Conservation (phyloP, 805 yeast genomes). For the Zygosaccharomyces pseudorouxii region DNA sequence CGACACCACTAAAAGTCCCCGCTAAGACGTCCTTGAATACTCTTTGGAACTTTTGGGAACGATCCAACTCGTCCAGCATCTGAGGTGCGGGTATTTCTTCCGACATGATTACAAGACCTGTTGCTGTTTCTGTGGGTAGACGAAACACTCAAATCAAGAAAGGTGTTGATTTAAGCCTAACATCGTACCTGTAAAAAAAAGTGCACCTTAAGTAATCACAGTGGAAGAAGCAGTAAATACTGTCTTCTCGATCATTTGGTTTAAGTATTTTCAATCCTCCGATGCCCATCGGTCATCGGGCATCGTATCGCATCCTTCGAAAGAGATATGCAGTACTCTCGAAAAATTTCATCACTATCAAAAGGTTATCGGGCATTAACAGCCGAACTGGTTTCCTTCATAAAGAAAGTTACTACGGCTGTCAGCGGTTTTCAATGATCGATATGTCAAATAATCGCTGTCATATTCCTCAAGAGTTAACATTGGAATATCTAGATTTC, state of each 20-base stretch:
- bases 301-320: not conserved
- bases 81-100: constrained; percentile 20
- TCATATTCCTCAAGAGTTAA: not conserved
- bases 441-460: not conserved
- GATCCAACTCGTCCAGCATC: constrained; percentile 15
- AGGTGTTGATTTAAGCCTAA: not conserved
- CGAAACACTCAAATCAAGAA: not conserved
- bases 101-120: constrained; percentile 12
- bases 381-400: constrained; percentile 1
- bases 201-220: not conserved
- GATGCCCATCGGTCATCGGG: constrained; percentile 1
- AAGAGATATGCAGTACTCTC: not conserved
- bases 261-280: constrained; percentile 1
- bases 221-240: not conserved
- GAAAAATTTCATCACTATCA: constrained; percentile 1
- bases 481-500: not conserved
- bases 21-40: constrained; percentile 78
- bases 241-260: not conserved
- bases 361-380: constrained; percentile 1
- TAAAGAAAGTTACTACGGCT: not conserved
- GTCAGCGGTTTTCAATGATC: not conserved
- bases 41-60: constrained; percentile 8
- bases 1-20: constrained; percentile 93
- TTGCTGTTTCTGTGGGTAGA: not conserved
- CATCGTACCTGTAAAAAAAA: not conserved